Evolutionary conservation across 164 flowering plant species (phyloP).

Genomic region (Chimonanthus praecox): DNA sequence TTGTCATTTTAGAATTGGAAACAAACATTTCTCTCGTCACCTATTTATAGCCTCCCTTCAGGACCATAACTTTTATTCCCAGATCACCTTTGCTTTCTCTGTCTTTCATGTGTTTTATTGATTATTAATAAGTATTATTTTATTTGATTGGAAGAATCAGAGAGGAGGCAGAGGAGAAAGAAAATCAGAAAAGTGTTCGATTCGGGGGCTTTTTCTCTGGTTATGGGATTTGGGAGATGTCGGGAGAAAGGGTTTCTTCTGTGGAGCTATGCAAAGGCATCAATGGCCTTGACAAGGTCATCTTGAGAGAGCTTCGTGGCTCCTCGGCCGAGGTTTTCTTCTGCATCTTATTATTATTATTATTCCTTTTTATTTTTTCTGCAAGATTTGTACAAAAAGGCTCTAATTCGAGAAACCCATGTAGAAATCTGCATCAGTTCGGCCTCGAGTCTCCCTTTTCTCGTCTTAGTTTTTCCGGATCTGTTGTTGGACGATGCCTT

Average conservation of each 20-base stretch:
- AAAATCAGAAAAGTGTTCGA: no score
- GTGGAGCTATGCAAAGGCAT: constrained; percentile 49
- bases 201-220: background rate
- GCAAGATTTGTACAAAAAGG: background rate
- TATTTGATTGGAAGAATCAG: no score
- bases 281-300: constrained; percentile 75
- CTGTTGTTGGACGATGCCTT: background rate
- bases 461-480: background rate
- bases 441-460: background rate
- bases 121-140: no score
- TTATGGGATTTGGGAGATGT: constrained; percentile 6
- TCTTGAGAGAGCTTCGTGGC: constrained; percentile 59
- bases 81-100: no score
- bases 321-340: constrained; percentile 50
- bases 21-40: no score
- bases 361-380: background rate
- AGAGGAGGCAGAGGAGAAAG: no score
- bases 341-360: constrained; percentile 3
- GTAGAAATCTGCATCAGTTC: background rate
- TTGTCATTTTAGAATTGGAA: no score
- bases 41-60: no score
- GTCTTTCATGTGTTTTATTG: no score
- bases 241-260: constrained; percentile 27
- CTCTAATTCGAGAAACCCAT: background rate
- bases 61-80: no score